Conservation (phyloP, 2,329 filamentous ascomycete genomes). For the Fusarium nisikadoi region DNA sequence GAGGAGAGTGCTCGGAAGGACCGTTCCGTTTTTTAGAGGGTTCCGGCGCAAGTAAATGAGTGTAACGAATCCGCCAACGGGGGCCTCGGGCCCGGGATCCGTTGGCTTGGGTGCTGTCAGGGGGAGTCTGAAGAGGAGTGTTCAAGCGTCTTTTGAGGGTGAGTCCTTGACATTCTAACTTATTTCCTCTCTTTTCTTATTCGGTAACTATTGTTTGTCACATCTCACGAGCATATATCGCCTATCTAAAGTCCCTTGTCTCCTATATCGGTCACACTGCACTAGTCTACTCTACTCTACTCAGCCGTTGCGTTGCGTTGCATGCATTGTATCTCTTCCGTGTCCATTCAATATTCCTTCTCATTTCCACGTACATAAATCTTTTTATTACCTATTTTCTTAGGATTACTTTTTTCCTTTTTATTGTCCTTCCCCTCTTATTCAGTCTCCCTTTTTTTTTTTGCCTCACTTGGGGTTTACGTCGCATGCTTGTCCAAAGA, state of each 20-base stretch:
- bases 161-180: conserved; percentile 33
- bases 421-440: neutral
- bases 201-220: neutral
- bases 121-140: conserved; percentile 64
- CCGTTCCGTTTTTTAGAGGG: conserved; percentile 5
- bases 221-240: conserved; percentile 12
- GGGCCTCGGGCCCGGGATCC: conserved; percentile 60
- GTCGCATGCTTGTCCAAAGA: conserved; percentile 17
- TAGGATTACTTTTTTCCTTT: neutral
- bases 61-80: conserved; percentile 65
- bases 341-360: conserved; percentile 5
- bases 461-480: conserved; percentile 2
- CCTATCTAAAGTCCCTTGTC: conserved; percentile 21
- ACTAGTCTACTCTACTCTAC: neutral
- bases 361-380: neutral
- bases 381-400: neutral
- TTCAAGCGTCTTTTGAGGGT: conserved; percentile 72
- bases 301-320: neutral
- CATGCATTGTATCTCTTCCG: neutral
- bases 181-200: neutral
- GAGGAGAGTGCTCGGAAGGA: conserved; percentile 8
- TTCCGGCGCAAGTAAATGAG: conserved; percentile 55
- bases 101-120: conserved; percentile 52
- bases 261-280: conserved; percentile 6
- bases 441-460: neutral